Evolutionary conservation across 495 filamentous ascomycete genomes (phyloP).

Genomic region (Thozetella sp.): DNA sequence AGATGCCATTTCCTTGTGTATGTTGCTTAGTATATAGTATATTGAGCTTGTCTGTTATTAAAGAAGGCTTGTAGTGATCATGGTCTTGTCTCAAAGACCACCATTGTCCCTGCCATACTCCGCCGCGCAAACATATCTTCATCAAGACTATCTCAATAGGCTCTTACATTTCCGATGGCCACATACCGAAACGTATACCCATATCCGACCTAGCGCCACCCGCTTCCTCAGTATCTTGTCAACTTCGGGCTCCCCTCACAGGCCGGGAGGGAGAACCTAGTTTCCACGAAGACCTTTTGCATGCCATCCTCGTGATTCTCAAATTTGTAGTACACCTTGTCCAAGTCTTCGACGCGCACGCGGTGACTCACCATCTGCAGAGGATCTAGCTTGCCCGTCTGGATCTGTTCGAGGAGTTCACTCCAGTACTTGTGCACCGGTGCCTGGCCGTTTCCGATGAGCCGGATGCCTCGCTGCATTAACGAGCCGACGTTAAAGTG

Average conservation of each 20-base stretch:
- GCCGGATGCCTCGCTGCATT: slow-evolving; percentile 83
- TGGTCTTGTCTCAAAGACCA: no score
- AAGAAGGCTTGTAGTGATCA: no score
- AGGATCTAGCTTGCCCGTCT: slow-evolving; percentile 72
- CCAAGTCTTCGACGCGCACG: slow-evolving; percentile 73
- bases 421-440: slow-evolving; percentile 87
- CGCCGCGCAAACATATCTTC: no score
- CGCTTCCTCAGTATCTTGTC: slow-evolving; percentile 33
- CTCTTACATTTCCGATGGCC: no score
- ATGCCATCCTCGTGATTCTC: slow-evolving; percentile 68
- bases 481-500: slow-evolving; percentile 84
- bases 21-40: no score
- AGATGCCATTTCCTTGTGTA: no score
- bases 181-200: no score
- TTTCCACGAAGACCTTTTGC: slow-evolving; percentile 75
- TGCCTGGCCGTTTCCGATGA: slow-evolving; percentile 84
- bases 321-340: slow-evolving; percentile 70
- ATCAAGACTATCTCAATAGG: no score
- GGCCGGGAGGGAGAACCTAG: slow-evolving; percentile 61
- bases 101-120: no score
- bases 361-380: slow-evolving; percentile 81
- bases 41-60: no score
- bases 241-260: slow-evolving; percentile 54
- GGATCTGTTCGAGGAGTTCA: slow-evolving; percentile 69
- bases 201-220: not conserved